phyloP scores from a whole-genome alignment of 1,284 basidiomycete species.

The Boletus albobrunnescens region DNA sequence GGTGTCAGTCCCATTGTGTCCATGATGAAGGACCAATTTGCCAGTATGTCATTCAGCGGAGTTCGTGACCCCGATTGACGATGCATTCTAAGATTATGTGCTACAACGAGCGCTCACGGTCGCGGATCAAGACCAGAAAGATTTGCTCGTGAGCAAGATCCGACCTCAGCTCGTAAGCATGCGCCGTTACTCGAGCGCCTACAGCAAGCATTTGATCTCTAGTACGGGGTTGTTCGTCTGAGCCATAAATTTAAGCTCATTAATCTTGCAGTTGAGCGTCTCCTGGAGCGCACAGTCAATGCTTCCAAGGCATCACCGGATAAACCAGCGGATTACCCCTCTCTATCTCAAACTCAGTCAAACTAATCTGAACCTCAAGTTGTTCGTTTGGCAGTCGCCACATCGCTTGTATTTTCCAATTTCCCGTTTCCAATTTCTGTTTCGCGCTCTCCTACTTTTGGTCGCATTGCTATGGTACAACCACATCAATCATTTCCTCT shows the following conservation, averaged over 20 bases:
- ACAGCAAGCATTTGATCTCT: slow-evolving; percentile 75
- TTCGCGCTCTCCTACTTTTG: slow-evolving; percentile 15
- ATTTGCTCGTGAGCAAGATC: slow-evolving; percentile 57
- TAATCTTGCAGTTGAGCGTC: slow-evolving; percentile 54
- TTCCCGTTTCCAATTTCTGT: slow-evolving; percentile 7
- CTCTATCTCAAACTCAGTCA: slow-evolving; percentile 22
- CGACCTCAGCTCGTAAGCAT: slow-evolving; percentile 66
- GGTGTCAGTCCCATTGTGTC: slow-evolving; percentile 60
- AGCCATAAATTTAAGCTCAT: slow-evolving; percentile 5
- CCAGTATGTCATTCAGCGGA: slow-evolving; percentile 54
- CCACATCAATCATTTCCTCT: slow-evolving; percentile 27
- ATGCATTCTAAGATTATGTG: slow-evolving; percentile 61
- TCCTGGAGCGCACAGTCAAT: slow-evolving; percentile 47
- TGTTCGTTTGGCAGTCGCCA: slow-evolving; percentile 10
- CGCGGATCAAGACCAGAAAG: slow-evolving; percentile 71
- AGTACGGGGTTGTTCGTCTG: slow-evolving; percentile 47
- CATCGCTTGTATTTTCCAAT: slow-evolving; percentile 6
- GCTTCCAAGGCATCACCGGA: slow-evolving; percentile 24
- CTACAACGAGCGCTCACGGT: slow-evolving; percentile 71
- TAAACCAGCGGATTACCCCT: slow-evolving; percentile 32
- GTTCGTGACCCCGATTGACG: slow-evolving; percentile 1
- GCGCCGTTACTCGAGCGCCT: slow-evolving; percentile 65
- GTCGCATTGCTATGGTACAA: slow-evolving; percentile 40
- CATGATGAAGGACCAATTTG: slow-evolving; percentile 92
- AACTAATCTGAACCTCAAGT: slow-evolving; percentile 11